These are phyloP conservation scores for Ganoderma meredithae DNA, from an alignment of 1,284 basidiomycete genomes.

Conservation along the genomic window DNA sequence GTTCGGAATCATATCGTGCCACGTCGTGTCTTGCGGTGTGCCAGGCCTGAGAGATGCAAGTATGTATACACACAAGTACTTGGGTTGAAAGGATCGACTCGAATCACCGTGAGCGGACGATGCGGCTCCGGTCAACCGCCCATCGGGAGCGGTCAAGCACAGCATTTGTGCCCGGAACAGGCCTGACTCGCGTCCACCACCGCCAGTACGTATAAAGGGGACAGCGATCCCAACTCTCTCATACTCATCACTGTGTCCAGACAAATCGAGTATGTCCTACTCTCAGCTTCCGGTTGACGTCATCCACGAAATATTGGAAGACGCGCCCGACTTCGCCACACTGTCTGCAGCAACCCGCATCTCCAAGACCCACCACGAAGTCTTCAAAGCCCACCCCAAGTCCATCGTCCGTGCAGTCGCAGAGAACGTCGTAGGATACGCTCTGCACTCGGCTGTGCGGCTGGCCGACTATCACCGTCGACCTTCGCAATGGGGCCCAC, in stretches of 20 bases:
- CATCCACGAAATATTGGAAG: slow-evolving; percentile 26
- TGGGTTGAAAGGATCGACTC: background rate
- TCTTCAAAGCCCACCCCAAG: slow-evolving; percentile 43
- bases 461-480: slow-evolving; percentile 30
- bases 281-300: slow-evolving; percentile 18
- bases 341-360: slow-evolving; percentile 35
- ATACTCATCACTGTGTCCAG: no score
- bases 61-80: background rate
- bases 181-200: slow-evolving; percentile 1
- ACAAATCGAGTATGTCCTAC: slow-evolving; percentile 16
- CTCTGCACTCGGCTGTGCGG: slow-evolving; percentile 42
- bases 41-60: background rate
- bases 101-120: background rate
- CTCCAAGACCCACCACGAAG: slow-evolving; percentile 43
- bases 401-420: slow-evolving; percentile 44
- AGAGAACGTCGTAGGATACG: slow-evolving; percentile 45
- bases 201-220: background rate
- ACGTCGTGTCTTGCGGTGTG: background rate
- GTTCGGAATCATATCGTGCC: background rate
- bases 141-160: background rate
- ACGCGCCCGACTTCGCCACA: slow-evolving; percentile 20
- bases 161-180: background rate
- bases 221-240: background rate
- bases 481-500: background rate
- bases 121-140: background rate